Percentiles rank a stretch among this genome's conserved stretches.
These are phyloP conservation scores for Pyrenochaeta sp. DNA, from an alignment of 2,329 filamentous ascomycete species.

Conservation along the genomic window DNA sequence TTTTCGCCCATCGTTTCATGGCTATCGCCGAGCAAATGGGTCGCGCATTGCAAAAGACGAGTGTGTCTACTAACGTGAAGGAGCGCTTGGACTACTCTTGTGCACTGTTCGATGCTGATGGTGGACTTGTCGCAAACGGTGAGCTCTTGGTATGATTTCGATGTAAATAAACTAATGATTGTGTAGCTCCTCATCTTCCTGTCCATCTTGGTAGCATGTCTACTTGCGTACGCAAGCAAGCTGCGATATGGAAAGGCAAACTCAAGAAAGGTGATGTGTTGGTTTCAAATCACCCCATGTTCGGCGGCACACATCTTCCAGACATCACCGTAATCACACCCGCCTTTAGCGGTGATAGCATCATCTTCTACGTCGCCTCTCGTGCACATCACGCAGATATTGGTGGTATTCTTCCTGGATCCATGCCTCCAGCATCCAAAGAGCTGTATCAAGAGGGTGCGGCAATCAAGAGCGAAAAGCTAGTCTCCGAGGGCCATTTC, in stretches of 20 bases:
- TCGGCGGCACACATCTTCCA: constrained; percentile 82
- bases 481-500: constrained; percentile 79
- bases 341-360: constrained; percentile 76
- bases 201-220: constrained; percentile 86
- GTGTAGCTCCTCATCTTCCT: constrained; percentile 73
- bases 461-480: constrained; percentile 65
- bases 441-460: constrained; percentile 65
- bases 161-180: constrained; percentile 10
- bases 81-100: constrained; percentile 85
- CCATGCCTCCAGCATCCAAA: constrained; percentile 79
- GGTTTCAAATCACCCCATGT: constrained; percentile 85
- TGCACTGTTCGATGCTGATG: constrained; percentile 78
- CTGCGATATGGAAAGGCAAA: constrained; percentile 80
- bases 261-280: constrained; percentile 81
- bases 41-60: constrained; percentile 78
- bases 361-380: constrained; percentile 83
- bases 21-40: constrained; percentile 88
- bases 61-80: constrained; percentile 81
- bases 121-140: constrained; percentile 78
- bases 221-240: constrained; percentile 81
- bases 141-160: constrained; percentile 7
- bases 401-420: constrained; percentile 80
- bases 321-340: constrained; percentile 85
- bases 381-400: constrained; percentile 86
- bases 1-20: constrained; percentile 86